phyloP scores from a whole-genome alignment of 768 basidiomycete genomes.

The Rhizopogon vesiculosus region DNA sequence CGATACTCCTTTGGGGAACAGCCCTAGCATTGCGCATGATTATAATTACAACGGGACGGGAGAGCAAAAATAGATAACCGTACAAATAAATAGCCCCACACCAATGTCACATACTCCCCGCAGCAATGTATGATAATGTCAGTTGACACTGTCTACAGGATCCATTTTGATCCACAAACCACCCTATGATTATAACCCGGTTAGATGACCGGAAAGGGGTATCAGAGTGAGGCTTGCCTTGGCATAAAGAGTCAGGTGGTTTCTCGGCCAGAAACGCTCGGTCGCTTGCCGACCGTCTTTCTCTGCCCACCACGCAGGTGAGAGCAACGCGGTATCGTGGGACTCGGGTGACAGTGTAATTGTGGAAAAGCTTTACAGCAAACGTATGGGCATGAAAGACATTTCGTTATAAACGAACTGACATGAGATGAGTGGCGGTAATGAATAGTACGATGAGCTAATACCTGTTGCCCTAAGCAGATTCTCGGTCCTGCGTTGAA shows the following conservation, averaged over 20 bases:
- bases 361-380: slow-evolving; percentile 23
- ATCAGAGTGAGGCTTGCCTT: slow-evolving; percentile 24
- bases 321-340: slow-evolving; percentile 18
- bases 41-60: no score
- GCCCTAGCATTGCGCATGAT: no score
- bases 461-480: slow-evolving; percentile 33
- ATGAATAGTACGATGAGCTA: slow-evolving; percentile 6
- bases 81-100: no score
- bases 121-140: no score
- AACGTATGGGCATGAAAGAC: slow-evolving; percentile 27
- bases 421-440: slow-evolving; percentile 1
- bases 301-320: slow-evolving; percentile 24
- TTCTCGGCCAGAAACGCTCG: slow-evolving; percentile 21
- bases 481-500: slow-evolving; percentile 38
- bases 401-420: slow-evolving; percentile 32
- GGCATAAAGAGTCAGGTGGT: slow-evolving; percentile 29
- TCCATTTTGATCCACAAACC: slow-evolving; percentile 45
- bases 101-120: no score
- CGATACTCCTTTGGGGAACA: no score
- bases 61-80: no score
- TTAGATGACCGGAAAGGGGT: background rate
- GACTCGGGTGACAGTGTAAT: slow-evolving; percentile 20
- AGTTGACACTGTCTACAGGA: slow-evolving; percentile 14
- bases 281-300: slow-evolving; percentile 19
- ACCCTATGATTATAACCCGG: slow-evolving; percentile 23